phyloP scores from a whole-genome alignment of 2,329 filamentous ascomycete genomes.

The Neopestalotiopsis sp. region DNA sequence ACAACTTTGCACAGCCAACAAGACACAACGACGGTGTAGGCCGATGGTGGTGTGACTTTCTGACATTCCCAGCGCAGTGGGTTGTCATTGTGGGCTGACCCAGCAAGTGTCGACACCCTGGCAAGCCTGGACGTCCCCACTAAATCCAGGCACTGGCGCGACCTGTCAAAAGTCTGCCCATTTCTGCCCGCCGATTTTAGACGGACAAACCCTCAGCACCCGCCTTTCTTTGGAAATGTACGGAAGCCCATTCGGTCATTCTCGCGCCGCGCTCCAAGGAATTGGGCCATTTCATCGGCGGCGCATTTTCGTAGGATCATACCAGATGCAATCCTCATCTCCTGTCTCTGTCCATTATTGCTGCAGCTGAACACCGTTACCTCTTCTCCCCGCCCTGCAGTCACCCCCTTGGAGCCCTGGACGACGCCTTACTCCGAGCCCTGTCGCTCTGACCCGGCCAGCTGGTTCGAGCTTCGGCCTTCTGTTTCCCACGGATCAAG shows the following conservation, averaged over 20 bases:
- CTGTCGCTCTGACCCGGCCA: not conserved
- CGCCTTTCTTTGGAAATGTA: not conserved
- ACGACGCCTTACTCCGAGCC: not conserved
- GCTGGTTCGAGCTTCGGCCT: not conserved
- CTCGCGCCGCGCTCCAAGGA: not conserved
- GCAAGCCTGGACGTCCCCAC: not conserved
- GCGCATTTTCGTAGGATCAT: constrained; percentile 7
- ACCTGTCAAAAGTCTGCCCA: not conserved
- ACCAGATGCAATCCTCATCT: not conserved
- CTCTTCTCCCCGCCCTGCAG: not conserved
- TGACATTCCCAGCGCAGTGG: constrained; percentile 6
- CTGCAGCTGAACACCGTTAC: not conserved
- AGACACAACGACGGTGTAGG: constrained; percentile 5
- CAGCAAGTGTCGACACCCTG: not conserved
- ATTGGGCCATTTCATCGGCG: not conserved
- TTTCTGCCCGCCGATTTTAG: constrained; percentile 12
- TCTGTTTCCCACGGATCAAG: not conserved
- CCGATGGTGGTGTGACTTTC: constrained; percentile 15
- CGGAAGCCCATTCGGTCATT: constrained; percentile 5
- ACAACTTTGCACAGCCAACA: not conserved
- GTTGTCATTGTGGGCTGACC: constrained; percentile 13
- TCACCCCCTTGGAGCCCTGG: not conserved
- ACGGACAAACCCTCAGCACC: not conserved
- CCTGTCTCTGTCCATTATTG: not conserved
- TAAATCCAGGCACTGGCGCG: not conserved